A percentile compares a stretch with the other conserved stretches of the same genome.
These are phyloP conservation scores for Apiospora pterosperma DNA, from an alignment of 2,329 filamentous ascomycete genomes.

Conservation along the genomic window DNA sequence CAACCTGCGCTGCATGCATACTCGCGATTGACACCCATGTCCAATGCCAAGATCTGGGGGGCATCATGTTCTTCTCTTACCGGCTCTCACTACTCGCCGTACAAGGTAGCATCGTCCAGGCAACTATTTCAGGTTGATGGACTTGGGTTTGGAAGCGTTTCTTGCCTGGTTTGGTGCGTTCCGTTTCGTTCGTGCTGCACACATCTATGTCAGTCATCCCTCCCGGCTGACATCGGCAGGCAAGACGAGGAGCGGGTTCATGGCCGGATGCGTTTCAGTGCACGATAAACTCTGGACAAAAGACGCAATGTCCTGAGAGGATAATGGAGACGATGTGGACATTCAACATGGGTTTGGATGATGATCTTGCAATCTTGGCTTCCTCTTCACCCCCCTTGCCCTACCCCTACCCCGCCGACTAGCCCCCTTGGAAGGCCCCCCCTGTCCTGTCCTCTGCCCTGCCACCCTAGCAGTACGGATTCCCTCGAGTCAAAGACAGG, in stretches of 20 bases:
- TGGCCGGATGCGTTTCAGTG: not conserved
- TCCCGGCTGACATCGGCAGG: not conserved
- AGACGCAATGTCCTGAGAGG: not conserved
- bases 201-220: not conserved
- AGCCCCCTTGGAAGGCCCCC: conserved; percentile 1
- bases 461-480: too few species aligned
- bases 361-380: too few species aligned
- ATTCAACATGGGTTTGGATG: not conserved
- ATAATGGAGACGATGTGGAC: not conserved
- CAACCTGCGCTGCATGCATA: not conserved
- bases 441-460: not conserved
- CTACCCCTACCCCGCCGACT: not conserved
- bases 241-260: not conserved
- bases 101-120: not conserved
- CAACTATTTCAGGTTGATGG: not conserved
- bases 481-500: too few species aligned
- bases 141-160: too few species aligned
- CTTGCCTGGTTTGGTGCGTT: not conserved
- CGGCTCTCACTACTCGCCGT: not conserved
- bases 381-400: too few species aligned
- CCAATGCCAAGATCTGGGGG: conserved; percentile 1
- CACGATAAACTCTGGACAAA: conserved; percentile 2
- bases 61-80: not conserved
- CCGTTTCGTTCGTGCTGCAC: not conserved
- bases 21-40: not conserved